Conservation (phyloP, 2,329 filamentous ascomycete genomes). For the Chaetomium olivaceum region DNA sequence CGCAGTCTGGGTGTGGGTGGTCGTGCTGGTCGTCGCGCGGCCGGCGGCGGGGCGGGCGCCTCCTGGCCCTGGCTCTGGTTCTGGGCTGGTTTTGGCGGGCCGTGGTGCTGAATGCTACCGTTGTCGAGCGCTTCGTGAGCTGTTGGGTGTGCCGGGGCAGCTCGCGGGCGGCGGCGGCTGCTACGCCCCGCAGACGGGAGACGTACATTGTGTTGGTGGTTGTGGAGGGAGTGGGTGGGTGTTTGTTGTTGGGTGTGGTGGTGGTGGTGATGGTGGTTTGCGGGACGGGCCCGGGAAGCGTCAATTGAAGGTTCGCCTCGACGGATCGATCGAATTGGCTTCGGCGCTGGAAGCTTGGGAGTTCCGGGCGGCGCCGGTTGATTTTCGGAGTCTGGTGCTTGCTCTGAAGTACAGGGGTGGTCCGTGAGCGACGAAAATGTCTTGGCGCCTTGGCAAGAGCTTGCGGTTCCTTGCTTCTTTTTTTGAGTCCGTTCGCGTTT, state of each 20-base stretch:
- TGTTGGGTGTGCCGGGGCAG: constrained; percentile 42
- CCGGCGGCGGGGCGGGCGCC: constrained; percentile 35
- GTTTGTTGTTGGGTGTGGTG: constrained; percentile 5
- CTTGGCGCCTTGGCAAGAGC: constrained; percentile 1
- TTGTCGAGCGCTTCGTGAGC: constrained; percentile 37
- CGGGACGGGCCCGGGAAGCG: constrained; percentile 16
- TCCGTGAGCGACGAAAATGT: neutral
- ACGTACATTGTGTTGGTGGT: constrained; percentile 47
- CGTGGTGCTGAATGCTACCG: constrained; percentile 48
- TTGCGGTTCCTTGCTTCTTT: neutral
- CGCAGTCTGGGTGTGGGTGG: no score
- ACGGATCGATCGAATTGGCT: neutral
- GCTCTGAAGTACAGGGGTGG: neutral
- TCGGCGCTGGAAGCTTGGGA: constrained; percentile 16
- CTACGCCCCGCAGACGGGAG: constrained; percentile 40
- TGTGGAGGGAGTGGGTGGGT: constrained; percentile 38
- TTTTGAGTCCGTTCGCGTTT: neutral
- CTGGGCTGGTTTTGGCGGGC: constrained; percentile 35
- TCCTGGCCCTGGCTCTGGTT: constrained; percentile 11
- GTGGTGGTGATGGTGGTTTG: constrained; percentile 8
- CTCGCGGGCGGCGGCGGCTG: constrained; percentile 36
- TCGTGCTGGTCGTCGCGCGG: constrained; percentile 43
- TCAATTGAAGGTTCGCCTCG: constrained; percentile 24
- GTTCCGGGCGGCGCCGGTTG: constrained; percentile 23
- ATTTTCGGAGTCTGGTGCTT: constrained; percentile 21